Base-by-base conservation (phyloP, 495 filamentous ascomycete species). In the Massariosphaeria phaeospora region DNA sequence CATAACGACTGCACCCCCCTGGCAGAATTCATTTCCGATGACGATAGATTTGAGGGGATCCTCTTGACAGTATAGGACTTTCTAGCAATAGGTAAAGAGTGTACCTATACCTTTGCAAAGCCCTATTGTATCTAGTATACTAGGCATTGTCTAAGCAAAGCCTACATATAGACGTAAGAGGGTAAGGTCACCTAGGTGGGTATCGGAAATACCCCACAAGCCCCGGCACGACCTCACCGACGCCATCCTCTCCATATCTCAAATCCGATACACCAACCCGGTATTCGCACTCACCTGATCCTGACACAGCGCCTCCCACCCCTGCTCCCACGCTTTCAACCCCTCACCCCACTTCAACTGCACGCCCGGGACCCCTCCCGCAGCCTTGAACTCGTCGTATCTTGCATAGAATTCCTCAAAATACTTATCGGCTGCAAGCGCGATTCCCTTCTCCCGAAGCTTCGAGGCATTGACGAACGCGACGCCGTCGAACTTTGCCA, bases 341-440 rank as follows among this genome's bases (percentile, higher is more conserved):
- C 59, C 58, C 18, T 53, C 50, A 11, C 43, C 56, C 55, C 59
- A 63, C 15, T 49, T 33, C 21, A 67, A 41, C 36, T 33, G 33
- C 26, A 61, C 38, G 2, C 59, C 46, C 15, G 58, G 41, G 31
- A 52, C 41, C 6, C 52, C 59, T 7, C 65, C 50, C n/a, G 49
- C 30, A 0, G 27, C 18, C 36, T 62, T 62, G 34, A 65, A 67
- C 6, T 48, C 31, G 23, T 44, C 43, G 45, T 53, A 63, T 1
- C 30, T 55, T 9, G 11, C 13, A 38, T 44, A 12, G 59, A 86
- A 93, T 29, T 76, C 75, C 23, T 80, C 73, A 57, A 93, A 89
- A 57, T 85, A 88, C n/a, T 67, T 67, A 2, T 81, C 73, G 17
- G 81, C 73, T 20, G 75, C 71, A 26, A 71, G 64, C 10, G 69